Base-by-base conservation (phyloP, 768 basidiomycete genomes). In the Coprinopsis marcescibilis region DNA sequence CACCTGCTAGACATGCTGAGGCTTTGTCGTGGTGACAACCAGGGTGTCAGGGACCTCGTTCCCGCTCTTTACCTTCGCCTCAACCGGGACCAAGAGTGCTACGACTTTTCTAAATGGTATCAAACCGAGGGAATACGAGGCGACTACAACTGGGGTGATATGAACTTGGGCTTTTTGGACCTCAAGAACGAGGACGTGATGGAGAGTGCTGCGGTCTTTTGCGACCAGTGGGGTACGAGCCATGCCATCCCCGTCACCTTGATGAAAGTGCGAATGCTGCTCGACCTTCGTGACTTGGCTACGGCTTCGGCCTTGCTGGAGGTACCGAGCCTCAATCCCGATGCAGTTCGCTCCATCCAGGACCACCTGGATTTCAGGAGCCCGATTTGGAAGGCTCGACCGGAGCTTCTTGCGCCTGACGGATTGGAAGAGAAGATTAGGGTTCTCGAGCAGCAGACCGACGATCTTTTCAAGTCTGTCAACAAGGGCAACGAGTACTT, bases 21-120 rank as follows among this genome's bases (percentile, higher is more conserved):
- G 14, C 41, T 52, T n/a, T 43, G 36, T 25, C 46, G 51, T 14
- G 34, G 46, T 25, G 51, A 52, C 24, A 52, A 52, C 32, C 33
- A 37, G 12, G 51, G 46, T 21, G 40, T 43, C 15, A 30, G 51
- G n/a, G 46, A 52, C 27, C 35, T 30, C 25, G 37, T 52, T 11
- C 46, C 46, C 15, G 40, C 26, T n/a, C 46, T 52, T 12, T 48
- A 30, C 30, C 26, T 52, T 3, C 46, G 51, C 12, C 36, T 52
- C 21, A 24, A 34, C 14, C 46, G 37, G 14, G 51, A 52, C 46
- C 51, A 52, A 21, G 23, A 48, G 3, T 34, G 34, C 15, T 52
- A 52, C 45, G 51, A 52, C 24, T 52, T 52, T 20, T 2, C 41
- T 26, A 52, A 52, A 23, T 52, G 51, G 51, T 48, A 45, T 21